Percentiles rank a stretch among this genome's conserved stretches.
Conservation (phyloP, 768 basidiomycete species). For the Trametes meyenii region DNA sequence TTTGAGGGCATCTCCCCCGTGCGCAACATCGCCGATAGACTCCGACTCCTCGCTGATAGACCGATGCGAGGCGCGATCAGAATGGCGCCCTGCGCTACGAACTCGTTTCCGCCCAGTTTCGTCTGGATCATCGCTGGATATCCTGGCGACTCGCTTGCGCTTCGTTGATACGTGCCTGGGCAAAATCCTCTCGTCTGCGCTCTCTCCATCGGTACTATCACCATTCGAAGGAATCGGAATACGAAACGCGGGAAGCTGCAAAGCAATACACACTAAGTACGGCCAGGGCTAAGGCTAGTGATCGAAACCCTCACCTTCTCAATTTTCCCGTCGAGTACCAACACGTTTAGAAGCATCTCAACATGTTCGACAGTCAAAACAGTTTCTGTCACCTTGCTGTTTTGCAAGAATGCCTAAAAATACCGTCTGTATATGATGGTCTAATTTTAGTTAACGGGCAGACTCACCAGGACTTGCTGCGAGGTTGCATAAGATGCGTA, state of each 20-base stretch:
- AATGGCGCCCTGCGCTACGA: too few relatives aligned
- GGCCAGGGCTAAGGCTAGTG: too few relatives aligned
- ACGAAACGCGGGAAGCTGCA: constrained; percentile 16
- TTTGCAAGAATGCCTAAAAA: constrained; percentile 59
- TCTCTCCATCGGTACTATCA: background rate
- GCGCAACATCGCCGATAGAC: too few relatives aligned
- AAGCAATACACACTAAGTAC: background rate
- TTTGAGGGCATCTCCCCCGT: too few relatives aligned
- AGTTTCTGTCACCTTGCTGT: constrained; percentile 78
- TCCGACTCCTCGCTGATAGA: too few relatives aligned
- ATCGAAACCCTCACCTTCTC: constrained; percentile 60
- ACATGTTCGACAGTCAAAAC: constrained; percentile 84
- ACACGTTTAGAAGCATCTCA: constrained; percentile 86
- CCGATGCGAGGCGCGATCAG: too few relatives aligned
- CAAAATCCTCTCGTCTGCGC: background rate
- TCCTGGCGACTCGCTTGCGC: background rate
- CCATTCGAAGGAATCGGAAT: background rate
- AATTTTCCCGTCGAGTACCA: constrained; percentile 88
- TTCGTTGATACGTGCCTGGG: background rate
- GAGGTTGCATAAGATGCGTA: constrained; percentile 76
- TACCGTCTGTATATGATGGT: background rate
- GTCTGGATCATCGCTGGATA: background rate
- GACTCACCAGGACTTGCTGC: constrained; percentile 58
- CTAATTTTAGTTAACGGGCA: background rate
- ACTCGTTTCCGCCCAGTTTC: background rate